Conservation (phyloP, 2,329 filamentous ascomycete species). For the Aspergillus proliferans region DNA sequence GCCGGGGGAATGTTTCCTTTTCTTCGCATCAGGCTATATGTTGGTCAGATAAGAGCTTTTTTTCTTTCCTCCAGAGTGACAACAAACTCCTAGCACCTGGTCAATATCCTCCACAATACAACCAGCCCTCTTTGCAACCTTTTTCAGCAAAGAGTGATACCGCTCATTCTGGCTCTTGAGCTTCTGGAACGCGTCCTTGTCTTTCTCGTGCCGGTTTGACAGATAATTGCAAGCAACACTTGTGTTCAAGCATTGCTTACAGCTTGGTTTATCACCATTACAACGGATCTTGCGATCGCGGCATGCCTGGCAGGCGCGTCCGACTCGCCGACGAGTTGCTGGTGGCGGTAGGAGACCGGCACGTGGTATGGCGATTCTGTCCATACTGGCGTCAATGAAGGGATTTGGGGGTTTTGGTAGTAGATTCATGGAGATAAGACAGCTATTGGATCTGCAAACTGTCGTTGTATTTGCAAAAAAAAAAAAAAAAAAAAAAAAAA, state of each 20-base stretch:
- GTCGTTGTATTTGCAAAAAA: too few species aligned
- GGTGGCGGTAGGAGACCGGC: constrained; percentile 13
- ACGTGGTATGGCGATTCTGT: constrained; percentile 26
- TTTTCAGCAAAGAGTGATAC: constrained; percentile 15
- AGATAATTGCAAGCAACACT: constrained; percentile 38
- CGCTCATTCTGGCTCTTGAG: not conserved
- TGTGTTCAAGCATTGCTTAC: constrained; percentile 37
- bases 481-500: too few species aligned
- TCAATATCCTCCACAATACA: constrained; percentile 25
- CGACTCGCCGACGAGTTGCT: constrained; percentile 25
- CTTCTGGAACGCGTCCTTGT: constrained; percentile 21
- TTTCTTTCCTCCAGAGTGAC: not conserved
- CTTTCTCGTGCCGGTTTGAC: constrained; percentile 38
- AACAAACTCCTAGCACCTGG: constrained; percentile 17
- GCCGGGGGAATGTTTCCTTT: not conserved
- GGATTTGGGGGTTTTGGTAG: constrained; percentile 5
- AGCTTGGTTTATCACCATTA: constrained; percentile 38
- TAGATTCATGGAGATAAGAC: constrained; percentile 4
- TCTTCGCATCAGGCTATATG: not conserved
- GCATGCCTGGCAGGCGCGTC: constrained; percentile 40
- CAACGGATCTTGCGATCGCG: constrained; percentile 43
- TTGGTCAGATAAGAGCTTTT: not conserved
- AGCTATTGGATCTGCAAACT: too few species aligned
- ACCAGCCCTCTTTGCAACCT: not conserved
- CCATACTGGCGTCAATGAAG: constrained; percentile 8